phyloP scores from a whole-genome alignment of 148 eudicot genomes.

The Rhododendron molle region DNA sequence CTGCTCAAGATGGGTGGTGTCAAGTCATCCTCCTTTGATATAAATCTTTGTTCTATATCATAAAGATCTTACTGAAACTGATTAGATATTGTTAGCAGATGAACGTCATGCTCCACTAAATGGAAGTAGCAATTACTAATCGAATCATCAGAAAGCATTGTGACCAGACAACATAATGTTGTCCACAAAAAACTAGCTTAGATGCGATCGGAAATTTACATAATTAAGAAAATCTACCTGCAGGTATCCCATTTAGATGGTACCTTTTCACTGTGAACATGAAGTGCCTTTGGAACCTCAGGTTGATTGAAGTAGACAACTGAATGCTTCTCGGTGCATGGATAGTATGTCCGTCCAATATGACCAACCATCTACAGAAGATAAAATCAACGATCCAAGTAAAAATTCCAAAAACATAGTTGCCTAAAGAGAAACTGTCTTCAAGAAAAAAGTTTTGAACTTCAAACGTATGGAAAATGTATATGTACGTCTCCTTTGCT shows the following conservation, averaged over 20 bases:
- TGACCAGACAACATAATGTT: neutral
- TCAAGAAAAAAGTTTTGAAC: neutral
- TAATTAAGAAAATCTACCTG: slow-evolving; percentile 45
- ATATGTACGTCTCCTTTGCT: neutral
- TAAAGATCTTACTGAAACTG: neutral
- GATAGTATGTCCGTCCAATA: slow-evolving; percentile 66
- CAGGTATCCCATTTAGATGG: slow-evolving; percentile 73
- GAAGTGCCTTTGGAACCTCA: slow-evolving; percentile 91
- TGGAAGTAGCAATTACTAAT: neutral
- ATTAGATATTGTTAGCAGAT: neutral
- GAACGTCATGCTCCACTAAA: neutral
- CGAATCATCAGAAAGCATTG: neutral
- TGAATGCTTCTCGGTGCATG: slow-evolving; percentile 92
- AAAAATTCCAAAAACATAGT: neutral
- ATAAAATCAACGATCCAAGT: neutral
- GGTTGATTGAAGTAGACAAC: slow-evolving; percentile 71
- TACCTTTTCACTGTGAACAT: slow-evolving; percentile 52
- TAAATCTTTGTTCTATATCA: neutral
- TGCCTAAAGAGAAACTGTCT: neutral
- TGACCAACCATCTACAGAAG: slow-evolving; percentile 50
- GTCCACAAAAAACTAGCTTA: neutral
- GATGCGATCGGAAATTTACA: neutral
- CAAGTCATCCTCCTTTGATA: neutral
- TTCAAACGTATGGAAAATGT: neutral
- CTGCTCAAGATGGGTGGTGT: neutral